phyloP scores from a whole-genome alignment of 2,329 filamentous ascomycete species.

The Colletotrichum lini region DNA sequence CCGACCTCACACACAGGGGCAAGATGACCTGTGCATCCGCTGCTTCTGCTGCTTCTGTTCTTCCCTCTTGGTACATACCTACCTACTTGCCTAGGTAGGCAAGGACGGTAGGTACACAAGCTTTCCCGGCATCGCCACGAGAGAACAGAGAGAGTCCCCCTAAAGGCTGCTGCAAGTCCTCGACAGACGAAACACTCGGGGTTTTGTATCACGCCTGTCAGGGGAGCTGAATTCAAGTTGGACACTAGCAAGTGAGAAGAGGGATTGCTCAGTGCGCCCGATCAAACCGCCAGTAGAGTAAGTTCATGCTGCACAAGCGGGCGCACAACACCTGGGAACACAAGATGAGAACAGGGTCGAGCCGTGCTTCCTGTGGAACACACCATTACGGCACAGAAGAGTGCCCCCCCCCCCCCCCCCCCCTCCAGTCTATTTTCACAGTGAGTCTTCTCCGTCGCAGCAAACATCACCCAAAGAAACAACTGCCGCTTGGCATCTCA shows the following conservation, averaged over 20 bases:
- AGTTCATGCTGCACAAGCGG: conserved; percentile 16
- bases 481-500: not conserved
- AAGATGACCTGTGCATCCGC: not conserved
- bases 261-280: not conserved
- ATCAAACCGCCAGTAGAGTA: conserved; percentile 9
- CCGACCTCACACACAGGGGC: conserved; percentile 16
- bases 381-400: not conserved
- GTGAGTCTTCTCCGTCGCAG: not conserved
- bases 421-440: not conserved
- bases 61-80: not conserved
- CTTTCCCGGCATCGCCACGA: too few relatives aligned
- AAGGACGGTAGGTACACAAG: not conserved
- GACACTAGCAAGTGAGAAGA: not conserved
- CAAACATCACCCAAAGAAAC: not conserved
- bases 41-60: not conserved
- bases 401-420: not conserved
- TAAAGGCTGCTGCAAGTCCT: not conserved
- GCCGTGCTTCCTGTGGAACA: conserved; percentile 22
- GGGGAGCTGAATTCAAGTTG: conserved; percentile 7
- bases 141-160: too few relatives aligned
- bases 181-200: not conserved
- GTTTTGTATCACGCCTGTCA: not conserved
- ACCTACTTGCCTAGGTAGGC: too few relatives aligned
- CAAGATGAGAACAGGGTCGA: conserved; percentile 14
- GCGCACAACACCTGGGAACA: conserved; percentile 22